Evolutionary conservation across 2,329 filamentous ascomycete genomes (phyloP), one percentile per base, ranked within the genome.

Genomic region (Fusarium miscanthi): DNA sequence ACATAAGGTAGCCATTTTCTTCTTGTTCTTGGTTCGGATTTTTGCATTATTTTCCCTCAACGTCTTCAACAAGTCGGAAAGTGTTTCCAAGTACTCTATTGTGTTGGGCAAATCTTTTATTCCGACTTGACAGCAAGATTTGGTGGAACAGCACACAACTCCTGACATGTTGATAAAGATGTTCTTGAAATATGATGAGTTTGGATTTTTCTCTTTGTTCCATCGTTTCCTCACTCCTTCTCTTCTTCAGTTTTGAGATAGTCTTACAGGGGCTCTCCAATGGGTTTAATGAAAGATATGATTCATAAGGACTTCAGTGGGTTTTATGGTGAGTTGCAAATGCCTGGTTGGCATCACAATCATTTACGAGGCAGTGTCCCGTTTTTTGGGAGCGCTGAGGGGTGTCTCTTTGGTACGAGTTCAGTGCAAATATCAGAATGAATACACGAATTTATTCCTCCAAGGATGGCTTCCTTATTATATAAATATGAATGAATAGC

Each of bases 61-160:
- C 13, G 16, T 45, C 38, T n/a, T 17, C 14, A 30, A 31, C 62
- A 37, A 27, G 57, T 54, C 17, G 59, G 46, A 35, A 33, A 33
- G 25, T 59, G 27, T 63, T 52, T 57, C 45, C 57, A 42, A 54
- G 38, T 42, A 42, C 35, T 60, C 33, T 63, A 52, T 49, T 37
- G 14, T 69, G 37, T 59, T 58, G 48, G 35, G 42, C 46, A 61
- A 54, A 62, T 41, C 38, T 61, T 58, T 73, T 63, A 23, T 37
- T 37, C 53, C 30, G 46, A 52, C 45, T 59, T 57, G 52, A 51
- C 66, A 63, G 51, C 57, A 67, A 33, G 57, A 57, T 63, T 63
- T 69, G 74, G 74, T 66, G 75, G 54, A 73, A 77, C 75, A 76
- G 74, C 33, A 75, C 74, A 74, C 70, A 66, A 61, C 51, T 59